Base-by-base conservation (phyloP, 345 rosid genomes). In the Toxicodendron radicans region DNA sequence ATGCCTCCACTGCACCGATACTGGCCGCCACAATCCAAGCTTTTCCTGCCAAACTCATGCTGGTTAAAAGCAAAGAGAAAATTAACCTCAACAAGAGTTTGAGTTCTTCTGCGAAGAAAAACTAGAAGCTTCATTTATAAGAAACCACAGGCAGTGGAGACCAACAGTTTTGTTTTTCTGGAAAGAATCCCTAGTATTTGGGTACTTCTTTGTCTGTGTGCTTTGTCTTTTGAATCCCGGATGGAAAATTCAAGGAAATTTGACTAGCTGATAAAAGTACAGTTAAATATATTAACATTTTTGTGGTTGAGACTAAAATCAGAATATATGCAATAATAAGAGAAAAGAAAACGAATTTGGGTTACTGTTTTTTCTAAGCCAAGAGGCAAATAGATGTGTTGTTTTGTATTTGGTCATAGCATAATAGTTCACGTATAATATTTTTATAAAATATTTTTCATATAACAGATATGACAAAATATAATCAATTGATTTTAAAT, bases 11-110 rank as follows among this genome's bases (percentile, higher is more conserved):
- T 1, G 77, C 79, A 71, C 84, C 89, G 9, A 84, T 71, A 69
- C 85, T 86, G 46, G 85, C 81, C 4, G 85, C 89, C 5, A 80
- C 84, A n/a, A 79, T 66, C 84, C 87, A 86, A n/a, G 84, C 75
- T 65, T 68, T 83, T 61, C 81, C 68, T 17, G 75, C 63, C 38
- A 35, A 35, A 35, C 38, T 35, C 6, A 35, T 6, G 38, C 6
- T n/a, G n/a, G n/a, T n/a, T n/a, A n/a, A n/a, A n/a, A n/a, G n/a
- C n/a, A n/a, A n/a, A n/a, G n/a, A n/a, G n/a, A n/a, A n/a, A n/a
- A n/a, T n/a, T n/a, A n/a, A n/a, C n/a, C n/a, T n/a, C n/a, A n/a
- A n/a, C n/a, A n/a, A n/a, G n/a, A n/a, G 35, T 32, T 32, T 32
- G 35, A 32, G 35, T 32, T 32, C 4, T 48, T 48, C 3, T 11